These are phyloP conservation scores for Leishmania amazonensis DNA, from an alignment of 208 protist species.

Conservation along the genomic window DNA sequence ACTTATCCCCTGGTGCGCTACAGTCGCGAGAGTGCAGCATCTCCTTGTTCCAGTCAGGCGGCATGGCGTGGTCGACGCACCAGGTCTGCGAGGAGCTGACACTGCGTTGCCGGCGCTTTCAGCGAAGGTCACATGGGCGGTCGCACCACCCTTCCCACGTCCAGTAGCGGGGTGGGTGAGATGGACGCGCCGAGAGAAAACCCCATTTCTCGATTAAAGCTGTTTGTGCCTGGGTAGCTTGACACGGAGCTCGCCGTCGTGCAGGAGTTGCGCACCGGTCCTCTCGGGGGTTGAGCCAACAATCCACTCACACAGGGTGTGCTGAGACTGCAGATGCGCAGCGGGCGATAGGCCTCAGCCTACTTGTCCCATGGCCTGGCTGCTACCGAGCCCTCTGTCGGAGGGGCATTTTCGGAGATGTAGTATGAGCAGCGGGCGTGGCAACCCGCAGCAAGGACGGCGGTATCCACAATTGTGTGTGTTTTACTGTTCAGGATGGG, in stretches of 20 bases:
- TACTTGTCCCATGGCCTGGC: not conserved
- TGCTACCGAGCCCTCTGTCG: not conserved
- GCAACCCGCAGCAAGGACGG: not conserved
- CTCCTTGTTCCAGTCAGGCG: conserved; percentile 27
- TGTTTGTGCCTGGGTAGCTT: conserved; percentile 7
- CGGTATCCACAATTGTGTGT: not conserved
- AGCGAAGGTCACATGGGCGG: conserved; percentile 38
- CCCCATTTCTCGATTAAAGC: not conserved
- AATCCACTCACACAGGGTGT: conserved; percentile 31
- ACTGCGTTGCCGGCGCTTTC: conserved; percentile 42
- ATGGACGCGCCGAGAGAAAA: not conserved
- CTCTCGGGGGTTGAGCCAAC: conserved; percentile 4
- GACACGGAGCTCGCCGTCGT: not conserved
- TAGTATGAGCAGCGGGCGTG: not conserved
- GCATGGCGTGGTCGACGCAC: conserved; percentile 35
- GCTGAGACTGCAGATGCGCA: conserved; percentile 31
- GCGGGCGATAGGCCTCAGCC: not conserved
- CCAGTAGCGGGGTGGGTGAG: not conserved
- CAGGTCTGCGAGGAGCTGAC: conserved; percentile 42
- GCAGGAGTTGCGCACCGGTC: not conserved
- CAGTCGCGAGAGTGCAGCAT: conserved; percentile 36
- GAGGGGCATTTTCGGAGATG: not conserved
- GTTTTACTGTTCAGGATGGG: not conserved
- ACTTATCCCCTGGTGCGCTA: conserved; percentile 25
- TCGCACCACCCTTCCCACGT: conserved; percentile 20